Base-by-base conservation (phyloP, 2,329 filamentous ascomycete species). In the Trichoderma semiorbis region DNA sequence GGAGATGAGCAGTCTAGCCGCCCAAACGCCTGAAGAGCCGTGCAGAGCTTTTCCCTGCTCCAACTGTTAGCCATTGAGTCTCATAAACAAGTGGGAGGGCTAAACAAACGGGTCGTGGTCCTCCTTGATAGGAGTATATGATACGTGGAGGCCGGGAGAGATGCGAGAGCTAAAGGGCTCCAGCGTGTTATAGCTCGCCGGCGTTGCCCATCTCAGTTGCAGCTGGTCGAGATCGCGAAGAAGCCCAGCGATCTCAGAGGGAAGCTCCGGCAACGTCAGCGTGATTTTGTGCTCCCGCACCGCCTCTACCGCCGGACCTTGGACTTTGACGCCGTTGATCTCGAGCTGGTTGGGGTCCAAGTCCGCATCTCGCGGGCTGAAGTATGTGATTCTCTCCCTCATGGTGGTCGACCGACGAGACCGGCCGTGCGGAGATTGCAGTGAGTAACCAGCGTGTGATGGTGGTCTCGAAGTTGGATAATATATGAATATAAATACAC, bases 281-380 rank as follows among this genome's bases (percentile, higher is more conserved):
- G 93, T 97, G 75, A 95, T 81, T 72, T 92, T 89, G 79, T 96
- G 93, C 81, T 98, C 93, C 75, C 93, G 91, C 16, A 90, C 89
- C 24, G 92, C 92, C 65, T 88, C 81, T 55, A 96, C 79, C 36
- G 83, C 80, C 0, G 87, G 85, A 3, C 86, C 87, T 2, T 84
- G 84, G 68, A 97, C 82, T 3, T 85, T 85, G 61, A 85, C 82
- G 57, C 84, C 82, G 58, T 84, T 83, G 57, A 97, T 81, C 14
- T 86, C 81, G 66, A 97, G 82, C 60, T 88, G 84, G 2, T 87
- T 82, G 0, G 92, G 91, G 67, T 92, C 88, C 73, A 95, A 85
- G 2, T 86, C 85, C 70, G 88, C 84, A 57, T 90, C 88, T n/a
- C 87, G 84, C 26, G 87, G 86, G 75, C 92, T 90, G 68, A 97